phyloP scores from a whole-genome alignment of 768 basidiomycete genomes.

The Ramaria rubella region DNA sequence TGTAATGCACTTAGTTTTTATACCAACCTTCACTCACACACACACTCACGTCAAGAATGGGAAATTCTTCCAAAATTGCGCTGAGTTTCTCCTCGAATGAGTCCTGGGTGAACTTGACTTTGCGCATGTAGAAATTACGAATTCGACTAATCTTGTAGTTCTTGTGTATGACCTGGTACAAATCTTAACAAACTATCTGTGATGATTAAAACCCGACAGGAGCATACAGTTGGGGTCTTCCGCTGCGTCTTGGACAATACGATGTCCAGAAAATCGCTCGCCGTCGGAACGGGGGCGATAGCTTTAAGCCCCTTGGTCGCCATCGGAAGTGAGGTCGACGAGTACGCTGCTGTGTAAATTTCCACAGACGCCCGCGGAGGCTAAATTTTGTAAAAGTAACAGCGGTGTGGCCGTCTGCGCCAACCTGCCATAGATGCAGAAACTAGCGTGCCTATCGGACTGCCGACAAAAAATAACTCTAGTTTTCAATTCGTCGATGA shows the following conservation, averaged over 20 bases:
- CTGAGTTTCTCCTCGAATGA: conserved; percentile 93
- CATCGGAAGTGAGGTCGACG: conserved; percentile 26
- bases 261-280: conserved; percentile 90
- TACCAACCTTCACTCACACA: background rate
- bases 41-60: conserved; percentile 83
- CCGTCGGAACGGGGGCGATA: conserved; percentile 97
- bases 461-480: too few relatives aligned
- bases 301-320: conserved; percentile 91
- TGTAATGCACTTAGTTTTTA: conserved; percentile 19
- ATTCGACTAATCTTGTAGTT: conserved; percentile 99
- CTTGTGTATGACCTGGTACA: conserved; percentile 85
- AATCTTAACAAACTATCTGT: background rate
- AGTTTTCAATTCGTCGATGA: too few relatives aligned
- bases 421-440: too few relatives aligned
- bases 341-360: background rate
- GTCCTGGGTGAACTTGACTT: conserved; percentile 98
- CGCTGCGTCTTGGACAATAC: conserved; percentile 91
- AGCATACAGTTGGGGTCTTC: conserved; percentile 87
- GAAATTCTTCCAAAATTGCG: conserved; percentile 92
- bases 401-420: background rate
- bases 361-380: conserved; percentile 6
- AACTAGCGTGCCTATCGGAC: too few relatives aligned
- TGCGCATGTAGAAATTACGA: conserved; percentile 97
- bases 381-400: background rate
- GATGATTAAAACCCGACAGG: background rate